phyloP scores from a whole-genome alignment of 2,329 filamentous ascomycete genomes.

The Penicillium sp. region DNA sequence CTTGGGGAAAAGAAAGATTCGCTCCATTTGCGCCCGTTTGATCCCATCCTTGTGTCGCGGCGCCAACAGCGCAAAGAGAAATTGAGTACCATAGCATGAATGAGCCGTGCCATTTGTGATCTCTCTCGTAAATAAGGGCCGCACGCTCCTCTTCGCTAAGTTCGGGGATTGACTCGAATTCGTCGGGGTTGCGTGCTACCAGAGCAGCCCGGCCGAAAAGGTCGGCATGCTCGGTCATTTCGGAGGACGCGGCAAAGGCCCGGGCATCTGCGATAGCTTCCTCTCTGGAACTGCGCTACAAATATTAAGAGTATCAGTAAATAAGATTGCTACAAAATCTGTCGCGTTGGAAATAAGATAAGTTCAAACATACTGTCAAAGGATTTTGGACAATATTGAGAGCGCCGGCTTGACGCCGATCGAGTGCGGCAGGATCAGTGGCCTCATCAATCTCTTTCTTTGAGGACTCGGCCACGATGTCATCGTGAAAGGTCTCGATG shows the following conservation, averaged over 20 bases:
- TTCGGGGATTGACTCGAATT: slow-evolving; percentile 33
- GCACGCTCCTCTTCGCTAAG: slow-evolving; percentile 45
- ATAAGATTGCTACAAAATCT: not conserved
- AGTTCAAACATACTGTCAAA: slow-evolving; percentile 39
- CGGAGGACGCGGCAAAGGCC: slow-evolving; percentile 29
- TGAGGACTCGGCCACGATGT: not conserved
- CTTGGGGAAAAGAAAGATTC: slow-evolving; percentile 51
- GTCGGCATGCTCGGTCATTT: slow-evolving; percentile 40
- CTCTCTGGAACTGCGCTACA: slow-evolving; percentile 34
- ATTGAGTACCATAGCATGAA: slow-evolving; percentile 50
- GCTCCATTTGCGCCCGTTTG: slow-evolving; percentile 57
- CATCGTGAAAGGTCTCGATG: slow-evolving; percentile 5
- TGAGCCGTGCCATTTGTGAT: slow-evolving; percentile 52
- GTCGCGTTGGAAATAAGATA: not conserved
- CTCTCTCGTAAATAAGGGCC: slow-evolving; percentile 46
- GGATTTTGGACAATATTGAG: slow-evolving; percentile 53
- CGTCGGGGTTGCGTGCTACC: slow-evolving; percentile 33
- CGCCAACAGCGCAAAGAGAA: slow-evolving; percentile 51
- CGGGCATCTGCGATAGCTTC: slow-evolving; percentile 37
- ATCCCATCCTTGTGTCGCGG: slow-evolving; percentile 55
- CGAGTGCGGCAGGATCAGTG: slow-evolving; percentile 7
- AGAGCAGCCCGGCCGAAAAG: slow-evolving; percentile 41
- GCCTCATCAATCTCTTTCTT: slow-evolving; percentile 4
- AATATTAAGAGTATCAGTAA: not conserved
- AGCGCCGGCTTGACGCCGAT: slow-evolving; percentile 44